Evolutionary conservation across 352 stramenopile genomes (phyloP).

Genomic region (Phytophthora cajani): DNA sequence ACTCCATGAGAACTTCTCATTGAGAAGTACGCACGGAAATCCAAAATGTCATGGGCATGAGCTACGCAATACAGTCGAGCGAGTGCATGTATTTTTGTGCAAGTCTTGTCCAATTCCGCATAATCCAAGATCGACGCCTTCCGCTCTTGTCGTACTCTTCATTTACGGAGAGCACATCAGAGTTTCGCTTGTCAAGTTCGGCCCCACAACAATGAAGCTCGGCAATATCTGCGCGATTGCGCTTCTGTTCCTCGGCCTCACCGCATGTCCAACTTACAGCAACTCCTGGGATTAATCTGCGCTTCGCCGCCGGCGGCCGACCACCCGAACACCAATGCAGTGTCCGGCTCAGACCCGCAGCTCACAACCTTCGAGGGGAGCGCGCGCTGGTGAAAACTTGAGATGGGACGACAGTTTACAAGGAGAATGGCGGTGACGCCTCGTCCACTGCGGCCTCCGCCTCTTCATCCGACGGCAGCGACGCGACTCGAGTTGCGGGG

Average conservation of each 20-base stretch:
- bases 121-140: background rate
- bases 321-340: background rate
- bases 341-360: background rate
- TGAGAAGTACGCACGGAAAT: background rate
- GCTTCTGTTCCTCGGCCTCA: background rate
- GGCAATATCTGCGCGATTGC: background rate
- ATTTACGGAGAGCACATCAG: background rate
- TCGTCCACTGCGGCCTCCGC: background rate
- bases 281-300: background rate
- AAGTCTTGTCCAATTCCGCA: background rate
- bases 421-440: background rate
- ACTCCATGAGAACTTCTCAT: background rate
- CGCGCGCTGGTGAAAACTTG: background rate
- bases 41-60: background rate
- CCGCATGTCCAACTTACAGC: background rate
- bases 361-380: background rate
- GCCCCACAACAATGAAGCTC: background rate
- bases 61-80: too few relatives aligned
- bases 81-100: background rate
- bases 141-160: background rate
- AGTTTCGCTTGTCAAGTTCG: background rate
- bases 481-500: background rate
- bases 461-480: background rate
- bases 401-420: slow-evolving; percentile 1
- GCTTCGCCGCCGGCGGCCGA: background rate